These are phyloP conservation scores for Penicillium malachiteum DNA, from an alignment of 495 filamentous ascomycete species.

Conservation along the genomic window DNA sequence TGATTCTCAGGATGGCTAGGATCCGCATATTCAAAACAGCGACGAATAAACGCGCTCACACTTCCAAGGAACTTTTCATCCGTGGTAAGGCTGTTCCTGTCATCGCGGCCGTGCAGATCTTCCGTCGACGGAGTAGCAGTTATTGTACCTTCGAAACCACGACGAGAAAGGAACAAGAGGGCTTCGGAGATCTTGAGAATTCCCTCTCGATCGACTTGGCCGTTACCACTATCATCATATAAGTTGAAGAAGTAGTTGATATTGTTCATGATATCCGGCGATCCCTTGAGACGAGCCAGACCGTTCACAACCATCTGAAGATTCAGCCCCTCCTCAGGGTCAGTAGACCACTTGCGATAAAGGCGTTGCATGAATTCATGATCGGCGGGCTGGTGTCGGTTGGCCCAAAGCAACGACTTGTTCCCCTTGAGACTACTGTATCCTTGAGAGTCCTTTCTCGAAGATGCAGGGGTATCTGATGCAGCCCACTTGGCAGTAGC, in stretches of 20 bases:
- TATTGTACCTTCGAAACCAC: conserved; percentile 74
- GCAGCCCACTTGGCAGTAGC: conserved; percentile 88
- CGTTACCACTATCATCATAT: conserved; percentile 89
- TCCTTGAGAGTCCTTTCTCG: conserved; percentile 56
- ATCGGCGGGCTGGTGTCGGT: conserved; percentile 78
- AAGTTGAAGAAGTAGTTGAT: conserved; percentile 98
- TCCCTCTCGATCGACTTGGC: conserved; percentile 93
- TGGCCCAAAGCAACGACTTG: conserved; percentile 66
- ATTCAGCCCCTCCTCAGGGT: conserved; percentile 70
- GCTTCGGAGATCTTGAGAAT: conserved; percentile 95
- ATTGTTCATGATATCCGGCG: conserved; percentile 91
- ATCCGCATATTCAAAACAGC: conserved; percentile 98
- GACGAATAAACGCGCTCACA: conserved; percentile 89
- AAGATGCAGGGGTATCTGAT: conserved; percentile 68
- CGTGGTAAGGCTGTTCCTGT: conserved; percentile 42
- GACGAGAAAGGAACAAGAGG: conserved; percentile 83
- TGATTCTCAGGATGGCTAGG: conserved; percentile 73
- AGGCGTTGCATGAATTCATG: conserved; percentile 93
- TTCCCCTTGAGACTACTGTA: conserved; percentile 49
- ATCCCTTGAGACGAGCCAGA: conserved; percentile 85
- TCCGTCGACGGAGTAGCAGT: conserved; percentile 49
- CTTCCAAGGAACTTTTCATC: conserved; percentile 87
- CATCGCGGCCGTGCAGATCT: conserved; percentile 28
- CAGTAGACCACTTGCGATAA: conserved; percentile 83
- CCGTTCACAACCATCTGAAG: conserved; percentile 90